phyloP scores from a whole-genome alignment of 1,284 basidiomycete genomes.

The Marasmius oreades region DNA sequence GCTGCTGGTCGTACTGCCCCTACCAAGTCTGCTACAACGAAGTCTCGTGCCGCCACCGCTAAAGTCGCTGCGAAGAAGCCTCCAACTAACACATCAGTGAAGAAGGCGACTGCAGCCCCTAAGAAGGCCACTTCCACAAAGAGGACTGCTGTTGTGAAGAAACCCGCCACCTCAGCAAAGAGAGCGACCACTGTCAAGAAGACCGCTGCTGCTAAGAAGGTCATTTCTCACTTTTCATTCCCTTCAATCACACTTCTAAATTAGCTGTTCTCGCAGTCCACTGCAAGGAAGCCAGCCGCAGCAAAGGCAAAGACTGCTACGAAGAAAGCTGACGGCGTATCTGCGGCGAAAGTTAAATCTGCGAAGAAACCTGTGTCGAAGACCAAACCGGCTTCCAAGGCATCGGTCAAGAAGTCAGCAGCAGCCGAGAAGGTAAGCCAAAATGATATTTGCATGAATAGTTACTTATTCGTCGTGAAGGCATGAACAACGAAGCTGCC shows the following conservation, averaged over 20 bases:
- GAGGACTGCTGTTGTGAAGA: conserved; percentile 25
- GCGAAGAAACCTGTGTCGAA: conserved; percentile 21
- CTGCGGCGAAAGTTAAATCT: conserved; percentile 20
- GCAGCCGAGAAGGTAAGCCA: not conserved
- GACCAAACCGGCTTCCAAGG: conserved; percentile 10
- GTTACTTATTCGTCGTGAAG: not conserved
- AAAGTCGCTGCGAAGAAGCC: conserved; percentile 33
- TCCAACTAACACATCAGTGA: conserved; percentile 25
- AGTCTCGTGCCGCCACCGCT: conserved; percentile 12
- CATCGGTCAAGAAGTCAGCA: not conserved
- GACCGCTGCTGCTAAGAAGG: conserved; percentile 36
- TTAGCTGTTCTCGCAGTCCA: conserved; percentile 28
- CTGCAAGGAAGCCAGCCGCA: conserved; percentile 32
- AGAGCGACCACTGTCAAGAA: conserved; percentile 30
- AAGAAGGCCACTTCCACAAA: conserved; percentile 30
- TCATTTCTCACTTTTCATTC: conserved; percentile 9
- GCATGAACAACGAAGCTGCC: not conserved
- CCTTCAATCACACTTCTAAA: not conserved
- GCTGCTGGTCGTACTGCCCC: conserved; percentile 11
- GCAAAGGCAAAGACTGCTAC: conserved; percentile 21
- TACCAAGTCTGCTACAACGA: conserved; percentile 7
- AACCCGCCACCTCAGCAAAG: conserved; percentile 28
- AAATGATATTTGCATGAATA: not conserved
- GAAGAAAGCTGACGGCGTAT: conserved; percentile 17
- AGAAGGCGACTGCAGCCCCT: conserved; percentile 22